These are phyloP conservation scores for Amyloporia xantha DNA, from an alignment of 768 basidiomycete genomes.

Conservation along the genomic window DNA sequence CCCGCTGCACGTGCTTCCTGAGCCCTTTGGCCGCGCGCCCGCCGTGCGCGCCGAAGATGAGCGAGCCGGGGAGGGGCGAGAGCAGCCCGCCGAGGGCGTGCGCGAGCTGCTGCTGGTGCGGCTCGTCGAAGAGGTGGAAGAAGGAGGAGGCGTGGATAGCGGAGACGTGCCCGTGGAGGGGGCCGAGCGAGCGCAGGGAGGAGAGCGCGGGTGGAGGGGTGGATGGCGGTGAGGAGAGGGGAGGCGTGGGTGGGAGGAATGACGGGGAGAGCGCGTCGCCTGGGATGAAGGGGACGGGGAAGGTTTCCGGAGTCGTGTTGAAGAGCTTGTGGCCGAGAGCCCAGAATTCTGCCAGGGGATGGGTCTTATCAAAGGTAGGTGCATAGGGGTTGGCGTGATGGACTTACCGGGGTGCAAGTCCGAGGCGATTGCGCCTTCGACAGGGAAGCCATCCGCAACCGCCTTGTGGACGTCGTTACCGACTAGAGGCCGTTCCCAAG, in stretches of 20 bases:
- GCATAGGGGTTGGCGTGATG: background rate
- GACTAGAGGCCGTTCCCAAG: slow-evolving; percentile 25
- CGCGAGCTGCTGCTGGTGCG: slow-evolving; percentile 37
- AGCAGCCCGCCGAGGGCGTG: slow-evolving; percentile 35
- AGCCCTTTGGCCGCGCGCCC: slow-evolving; percentile 28
- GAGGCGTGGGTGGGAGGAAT: slow-evolving; percentile 28
- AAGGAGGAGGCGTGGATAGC: slow-evolving; percentile 42
- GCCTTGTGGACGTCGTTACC: slow-evolving; percentile 35
- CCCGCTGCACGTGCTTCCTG: background rate
- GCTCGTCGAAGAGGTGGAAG: slow-evolving; percentile 39
- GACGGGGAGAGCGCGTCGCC: slow-evolving; percentile 45
- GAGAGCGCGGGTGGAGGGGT: slow-evolving; percentile 21
- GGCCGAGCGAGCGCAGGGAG: slow-evolving; percentile 35
- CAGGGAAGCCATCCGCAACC: slow-evolving; percentile 33
- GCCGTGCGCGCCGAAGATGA: slow-evolving; percentile 39
- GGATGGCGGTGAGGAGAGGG: slow-evolving; percentile 10
- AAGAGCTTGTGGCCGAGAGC: slow-evolving; percentile 54
- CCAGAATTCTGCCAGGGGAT: slow-evolving; percentile 41
- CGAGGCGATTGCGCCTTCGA: slow-evolving; percentile 27
- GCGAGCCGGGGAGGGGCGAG: slow-evolving; percentile 36
- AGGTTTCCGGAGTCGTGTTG: slow-evolving; percentile 40
- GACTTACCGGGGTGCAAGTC: slow-evolving; percentile 21
- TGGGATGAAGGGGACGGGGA: slow-evolving; percentile 46
- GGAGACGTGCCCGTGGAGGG: slow-evolving; percentile 7
- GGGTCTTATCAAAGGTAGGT: background rate